These are phyloP conservation scores for Mycena sp. DNA, from an alignment of 1,284 basidiomycete genomes.

Conservation along the genomic window DNA sequence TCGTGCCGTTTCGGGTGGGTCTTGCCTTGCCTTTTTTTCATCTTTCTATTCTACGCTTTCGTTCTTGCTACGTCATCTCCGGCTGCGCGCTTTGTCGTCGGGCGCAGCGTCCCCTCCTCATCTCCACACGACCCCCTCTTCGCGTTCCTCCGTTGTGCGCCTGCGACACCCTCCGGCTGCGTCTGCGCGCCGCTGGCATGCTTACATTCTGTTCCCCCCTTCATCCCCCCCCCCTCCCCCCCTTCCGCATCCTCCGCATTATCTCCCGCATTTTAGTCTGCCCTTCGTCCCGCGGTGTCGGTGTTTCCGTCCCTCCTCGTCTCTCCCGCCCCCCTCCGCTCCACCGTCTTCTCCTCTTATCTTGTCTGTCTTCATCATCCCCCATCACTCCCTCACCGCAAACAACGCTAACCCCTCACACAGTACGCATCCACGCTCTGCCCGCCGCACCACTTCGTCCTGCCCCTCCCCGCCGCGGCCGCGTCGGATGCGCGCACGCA, in stretches of 20 bases:
- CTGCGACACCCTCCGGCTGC: too few species aligned
- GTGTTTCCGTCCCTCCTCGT: too few species aligned
- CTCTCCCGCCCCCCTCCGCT: too few species aligned
- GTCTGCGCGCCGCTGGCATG: too few species aligned
- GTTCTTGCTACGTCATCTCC: too few species aligned
- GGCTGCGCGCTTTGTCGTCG: too few species aligned
- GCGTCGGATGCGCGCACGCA: background rate
- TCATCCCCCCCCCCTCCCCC: too few species aligned
- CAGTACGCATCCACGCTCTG: slow-evolving; percentile 24
- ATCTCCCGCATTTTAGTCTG: too few species aligned
- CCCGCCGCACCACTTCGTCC: slow-evolving; percentile 28
- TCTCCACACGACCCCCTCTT: background rate
- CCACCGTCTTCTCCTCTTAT: background rate
- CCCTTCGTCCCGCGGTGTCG: too few species aligned
- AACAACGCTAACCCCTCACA: background rate
- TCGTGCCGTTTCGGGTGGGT: slow-evolving; percentile 21
- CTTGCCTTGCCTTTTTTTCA: background rate
- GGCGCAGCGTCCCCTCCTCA: background rate
- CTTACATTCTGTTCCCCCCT: background rate
- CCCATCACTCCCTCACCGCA: background rate
- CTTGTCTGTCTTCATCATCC: background rate
- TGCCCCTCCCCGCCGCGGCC: slow-evolving; percentile 11
- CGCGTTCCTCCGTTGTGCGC: background rate
- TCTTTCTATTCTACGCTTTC: background rate
- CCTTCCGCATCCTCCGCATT: too few species aligned